phyloP scores from a whole-genome alignment of 2,329 filamentous ascomycete genomes.

The Colletotrichum sidae region DNA sequence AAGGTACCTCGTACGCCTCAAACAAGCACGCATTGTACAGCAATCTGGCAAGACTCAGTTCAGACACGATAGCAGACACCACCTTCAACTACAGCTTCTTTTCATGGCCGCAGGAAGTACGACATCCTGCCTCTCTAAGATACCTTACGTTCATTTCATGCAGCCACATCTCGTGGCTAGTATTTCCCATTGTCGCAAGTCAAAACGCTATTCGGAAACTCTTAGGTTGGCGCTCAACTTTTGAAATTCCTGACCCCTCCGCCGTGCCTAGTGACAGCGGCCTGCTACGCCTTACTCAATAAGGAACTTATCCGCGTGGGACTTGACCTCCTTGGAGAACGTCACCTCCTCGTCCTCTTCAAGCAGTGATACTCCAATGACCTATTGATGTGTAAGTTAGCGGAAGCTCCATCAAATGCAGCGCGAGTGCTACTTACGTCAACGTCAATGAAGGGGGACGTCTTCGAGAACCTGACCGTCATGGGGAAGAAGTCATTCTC shows the following conservation, averaged over 20 bases:
- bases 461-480: constrained; percentile 89
- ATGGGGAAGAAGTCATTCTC: constrained; percentile 99
- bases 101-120: constrained; percentile 6
- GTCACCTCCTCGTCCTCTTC: constrained; percentile 83
- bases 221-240: constrained; percentile 29
- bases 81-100: constrained; percentile 15
- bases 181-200: constrained; percentile 27
- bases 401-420: background rate
- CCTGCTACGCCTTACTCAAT: constrained; percentile 70
- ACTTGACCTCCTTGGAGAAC: constrained; percentile 86
- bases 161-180: constrained; percentile 26
- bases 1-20: background rate
- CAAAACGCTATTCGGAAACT: constrained; percentile 35
- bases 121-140: constrained; percentile 23
- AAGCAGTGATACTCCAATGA: constrained; percentile 75
- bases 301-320: constrained; percentile 78
- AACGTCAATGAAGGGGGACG: constrained; percentile 88
- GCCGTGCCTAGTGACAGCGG: constrained; percentile 19
- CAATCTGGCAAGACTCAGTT: background rate
- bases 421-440: constrained; percentile 74
- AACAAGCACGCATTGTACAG: background rate
- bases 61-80: background rate
- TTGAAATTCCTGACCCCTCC: constrained; percentile 15
- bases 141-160: constrained; percentile 34
- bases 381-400: constrained; percentile 50